Conservation (phyloP, 2,329 filamentous ascomycete genomes). For the Phaeophleospora eucalypticola region DNA sequence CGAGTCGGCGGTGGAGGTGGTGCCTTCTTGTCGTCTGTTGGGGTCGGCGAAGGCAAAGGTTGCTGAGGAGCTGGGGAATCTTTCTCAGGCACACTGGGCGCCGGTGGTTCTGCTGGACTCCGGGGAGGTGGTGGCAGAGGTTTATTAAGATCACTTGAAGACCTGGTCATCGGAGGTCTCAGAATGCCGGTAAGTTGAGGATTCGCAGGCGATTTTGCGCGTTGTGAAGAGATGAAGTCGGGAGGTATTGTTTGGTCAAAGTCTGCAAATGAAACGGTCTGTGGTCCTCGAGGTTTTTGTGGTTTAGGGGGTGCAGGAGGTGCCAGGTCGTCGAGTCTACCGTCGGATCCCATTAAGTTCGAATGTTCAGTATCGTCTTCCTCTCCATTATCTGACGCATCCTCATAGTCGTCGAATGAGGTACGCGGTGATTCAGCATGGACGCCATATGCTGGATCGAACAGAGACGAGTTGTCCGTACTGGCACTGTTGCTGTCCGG, state of each 20-base stretch:
- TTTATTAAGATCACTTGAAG: conserved; percentile 56
- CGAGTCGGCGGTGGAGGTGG: conserved; percentile 46
- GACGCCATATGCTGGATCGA: conserved; percentile 44
- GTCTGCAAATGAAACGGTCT: conserved; percentile 32
- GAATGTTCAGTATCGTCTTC: conserved; percentile 44
- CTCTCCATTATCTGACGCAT: conserved; percentile 31
- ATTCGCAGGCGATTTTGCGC: conserved; percentile 17
- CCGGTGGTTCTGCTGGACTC: not conserved
- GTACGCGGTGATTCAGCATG: conserved; percentile 51
- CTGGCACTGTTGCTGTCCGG: conserved; percentile 45
- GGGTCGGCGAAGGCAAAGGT: conserved; percentile 3
- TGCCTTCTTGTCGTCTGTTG: conserved; percentile 28
- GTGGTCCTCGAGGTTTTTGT: conserved; percentile 50
- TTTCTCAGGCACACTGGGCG: not conserved
- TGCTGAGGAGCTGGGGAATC: not conserved
- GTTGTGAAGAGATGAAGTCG: conserved; percentile 15
- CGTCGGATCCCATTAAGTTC: conserved; percentile 30
- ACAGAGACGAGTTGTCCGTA: conserved; percentile 54
- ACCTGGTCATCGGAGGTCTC: conserved; percentile 32
- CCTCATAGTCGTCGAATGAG: conserved; percentile 47
- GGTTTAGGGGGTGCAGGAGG: conserved; percentile 69
- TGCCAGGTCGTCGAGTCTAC: conserved; percentile 45
- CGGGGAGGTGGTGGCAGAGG: conserved; percentile 45
- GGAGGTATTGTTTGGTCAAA: conserved; percentile 31
- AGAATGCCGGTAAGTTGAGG: conserved; percentile 19